phyloP scores from a whole-genome alignment of 306 rosid species.

The Lagenaria siceraria region DNA sequence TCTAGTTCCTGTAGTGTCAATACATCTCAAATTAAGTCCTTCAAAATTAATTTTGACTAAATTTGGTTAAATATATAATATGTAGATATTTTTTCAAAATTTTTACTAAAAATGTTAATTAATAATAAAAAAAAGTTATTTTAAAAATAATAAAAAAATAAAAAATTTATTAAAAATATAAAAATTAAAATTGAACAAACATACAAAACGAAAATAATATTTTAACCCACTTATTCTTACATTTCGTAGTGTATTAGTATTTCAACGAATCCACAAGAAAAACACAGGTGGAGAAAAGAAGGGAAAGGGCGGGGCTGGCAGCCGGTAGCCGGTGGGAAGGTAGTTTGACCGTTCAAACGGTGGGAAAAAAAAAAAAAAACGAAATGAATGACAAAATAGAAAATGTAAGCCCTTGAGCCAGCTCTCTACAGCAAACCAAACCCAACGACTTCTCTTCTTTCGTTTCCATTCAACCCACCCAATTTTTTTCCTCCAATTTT shows the following conservation, averaged over 20 bases:
- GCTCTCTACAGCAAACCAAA: background rate
- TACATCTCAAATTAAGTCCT: too few relatives aligned
- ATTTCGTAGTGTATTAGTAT: background rate
- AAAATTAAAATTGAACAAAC: too few relatives aligned
- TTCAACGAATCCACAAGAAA: background rate
- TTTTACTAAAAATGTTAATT: too few relatives aligned
- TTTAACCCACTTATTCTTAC: too few relatives aligned
- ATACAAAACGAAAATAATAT: too few relatives aligned
- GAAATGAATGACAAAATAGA: background rate
- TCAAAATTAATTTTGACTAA: too few relatives aligned
- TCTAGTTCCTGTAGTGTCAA: too few relatives aligned
- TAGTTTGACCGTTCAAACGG: conserved; percentile 9
- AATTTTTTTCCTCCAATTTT: background rate
- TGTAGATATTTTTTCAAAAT: too few relatives aligned
- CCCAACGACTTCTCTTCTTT: background rate
- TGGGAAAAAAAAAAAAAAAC: background rate
- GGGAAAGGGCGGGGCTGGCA: background rate
- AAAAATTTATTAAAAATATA: too few relatives aligned
- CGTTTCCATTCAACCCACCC: background rate
- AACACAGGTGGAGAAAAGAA: background rate
- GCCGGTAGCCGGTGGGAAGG: background rate
- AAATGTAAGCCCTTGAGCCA: background rate
- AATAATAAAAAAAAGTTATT: too few relatives aligned
- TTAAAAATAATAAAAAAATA: too few relatives aligned
- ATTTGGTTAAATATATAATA: too few relatives aligned